Evolutionary conservation across 1,284 basidiomycete genomes (phyloP).

Genomic region (Ganoderma resinaceum): DNA sequence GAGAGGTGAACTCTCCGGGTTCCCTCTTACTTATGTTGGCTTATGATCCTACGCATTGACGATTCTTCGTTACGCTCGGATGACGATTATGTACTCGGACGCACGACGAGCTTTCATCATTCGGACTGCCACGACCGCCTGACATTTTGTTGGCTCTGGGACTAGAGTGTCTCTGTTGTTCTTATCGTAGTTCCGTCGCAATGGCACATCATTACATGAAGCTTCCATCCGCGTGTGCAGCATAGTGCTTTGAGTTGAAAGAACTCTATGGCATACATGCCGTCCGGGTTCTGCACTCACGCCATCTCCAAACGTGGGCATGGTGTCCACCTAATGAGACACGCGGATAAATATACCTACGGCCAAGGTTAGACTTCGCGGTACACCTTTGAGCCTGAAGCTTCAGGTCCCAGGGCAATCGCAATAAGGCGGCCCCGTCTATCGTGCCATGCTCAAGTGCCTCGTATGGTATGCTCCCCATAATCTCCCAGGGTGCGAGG

Average conservation of each 20-base stretch:
- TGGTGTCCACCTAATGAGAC: neutral
- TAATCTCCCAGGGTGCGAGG: neutral
- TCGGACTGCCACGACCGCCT: slow-evolving; percentile 13
- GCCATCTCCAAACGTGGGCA: neutral
- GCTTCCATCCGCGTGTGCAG: neutral
- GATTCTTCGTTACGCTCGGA: slow-evolving; percentile 19
- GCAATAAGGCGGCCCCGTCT: neutral
- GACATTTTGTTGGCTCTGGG: neutral
- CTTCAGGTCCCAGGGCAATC: slow-evolving; percentile 18
- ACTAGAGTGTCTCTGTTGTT: slow-evolving; percentile 8
- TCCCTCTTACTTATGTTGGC: slow-evolving; percentile 23
- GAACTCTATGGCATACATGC: neutral
- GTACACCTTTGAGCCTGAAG: neutral
- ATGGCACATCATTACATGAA: neutral
- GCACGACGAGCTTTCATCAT: slow-evolving; percentile 18
- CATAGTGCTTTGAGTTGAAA: neutral
- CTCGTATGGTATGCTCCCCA: neutral
- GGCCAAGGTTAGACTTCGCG: neutral
- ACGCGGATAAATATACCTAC: neutral
- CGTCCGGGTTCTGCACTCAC: neutral
- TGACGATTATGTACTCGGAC: slow-evolving; percentile 19
- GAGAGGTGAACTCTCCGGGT: slow-evolving; percentile 17
- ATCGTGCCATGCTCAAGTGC: slow-evolving; percentile 1
- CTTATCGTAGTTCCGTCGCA: neutral
- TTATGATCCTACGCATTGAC: slow-evolving; percentile 26